Conservation (phyloP, 805 yeast species). For the Pichia sporocuriosa region DNA sequence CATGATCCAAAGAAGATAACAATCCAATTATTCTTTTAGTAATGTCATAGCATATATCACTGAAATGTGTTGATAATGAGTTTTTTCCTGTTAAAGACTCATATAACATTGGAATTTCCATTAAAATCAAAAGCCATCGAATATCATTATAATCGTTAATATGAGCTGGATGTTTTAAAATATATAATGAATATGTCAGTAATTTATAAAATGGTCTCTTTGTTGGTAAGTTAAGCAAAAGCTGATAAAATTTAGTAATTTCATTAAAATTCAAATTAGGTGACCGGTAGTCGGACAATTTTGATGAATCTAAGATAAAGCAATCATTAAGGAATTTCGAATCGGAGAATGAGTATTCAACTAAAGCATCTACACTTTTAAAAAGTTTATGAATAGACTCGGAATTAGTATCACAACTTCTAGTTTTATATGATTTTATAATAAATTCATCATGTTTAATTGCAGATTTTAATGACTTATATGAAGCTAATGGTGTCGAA, state of each 20-base stretch:
- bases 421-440: conserved; percentile 1
- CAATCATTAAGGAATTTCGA: conserved; percentile 45
- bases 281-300: conserved; percentile 30
- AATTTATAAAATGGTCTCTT: conserved; percentile 53
- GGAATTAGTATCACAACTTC: no score
- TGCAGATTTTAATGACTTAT: neutral
- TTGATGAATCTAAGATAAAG: conserved; percentile 34
- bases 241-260: conserved; percentile 38
- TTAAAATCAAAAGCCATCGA: conserved; percentile 55
- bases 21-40: conserved; percentile 64
- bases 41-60: conserved; percentile 57
- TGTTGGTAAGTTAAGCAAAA: conserved; percentile 48
- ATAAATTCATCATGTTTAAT: neutral
- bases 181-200: conserved; percentile 42
- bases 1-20: conserved; percentile 43
- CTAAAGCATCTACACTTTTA: conserved; percentile 43
- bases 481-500: conserved; percentile 2
- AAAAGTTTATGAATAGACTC: conserved; percentile 22
- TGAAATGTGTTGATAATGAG: conserved; percentile 39
- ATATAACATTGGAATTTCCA: conserved; percentile 61
- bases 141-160: conserved; percentile 38
- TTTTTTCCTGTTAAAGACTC: conserved; percentile 33
- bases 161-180: conserved; percentile 45
- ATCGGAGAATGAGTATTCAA: conserved; percentile 43
- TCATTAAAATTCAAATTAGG: conserved; percentile 47